A percentile compares a stretch with the other conserved stretches of the same genome.
These are phyloP conservation scores for Trichomonas vaginalis DNA, from an alignment of 208 protist species.

Conservation along the genomic window DNA sequence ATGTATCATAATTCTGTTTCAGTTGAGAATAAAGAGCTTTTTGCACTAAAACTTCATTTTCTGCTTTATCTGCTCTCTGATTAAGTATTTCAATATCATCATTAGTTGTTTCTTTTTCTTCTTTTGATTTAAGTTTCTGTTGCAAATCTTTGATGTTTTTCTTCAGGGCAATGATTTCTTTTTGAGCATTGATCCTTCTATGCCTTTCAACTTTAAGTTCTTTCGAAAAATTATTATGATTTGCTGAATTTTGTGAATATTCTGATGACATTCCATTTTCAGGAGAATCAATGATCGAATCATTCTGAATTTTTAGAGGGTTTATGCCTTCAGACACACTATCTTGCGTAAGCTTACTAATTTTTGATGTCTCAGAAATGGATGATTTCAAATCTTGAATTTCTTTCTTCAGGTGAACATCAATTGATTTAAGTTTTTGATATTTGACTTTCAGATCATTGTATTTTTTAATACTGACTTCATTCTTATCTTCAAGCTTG, in stretches of 20 bases:
- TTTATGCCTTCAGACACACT: too few relatives aligned
- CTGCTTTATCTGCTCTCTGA: neutral
- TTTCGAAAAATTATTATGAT: neutral
- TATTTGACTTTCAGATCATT: neutral
- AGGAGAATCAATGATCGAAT: too few relatives aligned
- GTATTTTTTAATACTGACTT: neutral
- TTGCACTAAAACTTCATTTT: neutral
- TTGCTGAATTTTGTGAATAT: too few relatives aligned
- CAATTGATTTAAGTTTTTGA: neutral
- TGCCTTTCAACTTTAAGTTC: neutral
- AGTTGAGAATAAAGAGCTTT: neutral
- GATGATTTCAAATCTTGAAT: neutral
- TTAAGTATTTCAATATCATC: neutral
- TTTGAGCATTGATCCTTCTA: neutral
- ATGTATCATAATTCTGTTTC: neutral
- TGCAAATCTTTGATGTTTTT: neutral
- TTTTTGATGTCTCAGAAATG: too few relatives aligned
- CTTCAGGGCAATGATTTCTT: neutral
- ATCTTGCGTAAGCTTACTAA: too few relatives aligned
- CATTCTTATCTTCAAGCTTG: neutral
- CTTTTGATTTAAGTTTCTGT: neutral
- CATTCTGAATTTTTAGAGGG: too few relatives aligned
- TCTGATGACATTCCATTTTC: too few relatives aligned
- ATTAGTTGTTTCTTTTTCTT: neutral
- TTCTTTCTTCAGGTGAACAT: neutral